Evolutionary conservation across 257 asterid genomes (phyloP).

Genomic region (Linaria vulgaris): DNA sequence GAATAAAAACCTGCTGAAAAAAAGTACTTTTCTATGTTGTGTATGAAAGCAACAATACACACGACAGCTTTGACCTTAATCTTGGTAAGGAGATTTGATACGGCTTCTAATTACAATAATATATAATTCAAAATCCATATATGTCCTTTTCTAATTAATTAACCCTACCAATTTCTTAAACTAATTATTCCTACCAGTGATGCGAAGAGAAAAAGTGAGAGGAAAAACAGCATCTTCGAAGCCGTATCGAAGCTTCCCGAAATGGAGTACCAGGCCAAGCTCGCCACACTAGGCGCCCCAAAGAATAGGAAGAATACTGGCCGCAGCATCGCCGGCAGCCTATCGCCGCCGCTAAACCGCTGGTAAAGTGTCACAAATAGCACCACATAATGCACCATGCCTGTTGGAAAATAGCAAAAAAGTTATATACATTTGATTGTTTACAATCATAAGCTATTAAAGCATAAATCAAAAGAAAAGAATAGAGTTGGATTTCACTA

Average conservation of each 20-base stretch:
- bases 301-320: slow-evolving; percentile 60
- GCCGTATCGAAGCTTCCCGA: slow-evolving; percentile 53
- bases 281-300: slow-evolving; percentile 74
- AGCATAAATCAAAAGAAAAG: too few relatives aligned
- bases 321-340: slow-evolving; percentile 54
- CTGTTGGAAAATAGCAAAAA: too few relatives aligned
- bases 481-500: too few relatives aligned
- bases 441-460: too few relatives aligned
- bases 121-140: background rate
- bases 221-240: slow-evolving; percentile 66
- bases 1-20: too few relatives aligned
- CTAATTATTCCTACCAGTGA: slow-evolving; percentile 47
- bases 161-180: too few relatives aligned
- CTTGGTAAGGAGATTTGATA: background rate
- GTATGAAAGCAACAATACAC: too few relatives aligned
- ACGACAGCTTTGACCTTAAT: too few relatives aligned
- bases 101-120: too few relatives aligned
- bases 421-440: too few relatives aligned
- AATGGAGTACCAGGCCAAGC: slow-evolving; percentile 70
- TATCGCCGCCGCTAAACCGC: slow-evolving; percentile 48
- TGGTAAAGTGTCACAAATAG: slow-evolving; percentile 72
- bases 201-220: slow-evolving; percentile 58
- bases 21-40: too few relatives aligned
- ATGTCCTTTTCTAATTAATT: slow-evolving; percentile 7
- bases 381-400: slow-evolving; percentile 71